phyloP scores from a whole-genome alignment of 2,329 filamentous ascomycete species.

The Colletotrichum sublineola region DNA sequence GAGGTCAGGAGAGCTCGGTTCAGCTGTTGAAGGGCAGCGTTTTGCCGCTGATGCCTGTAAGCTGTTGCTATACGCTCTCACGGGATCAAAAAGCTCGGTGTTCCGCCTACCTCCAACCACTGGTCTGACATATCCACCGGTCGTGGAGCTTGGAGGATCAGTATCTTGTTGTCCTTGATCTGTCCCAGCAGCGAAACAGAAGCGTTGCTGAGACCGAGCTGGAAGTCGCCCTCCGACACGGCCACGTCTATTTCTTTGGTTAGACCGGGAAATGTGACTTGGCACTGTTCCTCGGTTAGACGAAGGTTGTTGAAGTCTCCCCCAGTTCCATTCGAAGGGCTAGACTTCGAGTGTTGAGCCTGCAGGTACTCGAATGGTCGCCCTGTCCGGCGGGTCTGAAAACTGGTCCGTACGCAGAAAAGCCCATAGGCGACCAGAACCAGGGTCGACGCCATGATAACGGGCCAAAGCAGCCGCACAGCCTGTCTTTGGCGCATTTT shows the following conservation, averaged over 20 bases:
- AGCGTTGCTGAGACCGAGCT: slow-evolving; percentile 48
- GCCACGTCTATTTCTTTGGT: slow-evolving; percentile 61
- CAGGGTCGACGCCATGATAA: slow-evolving; percentile 8
- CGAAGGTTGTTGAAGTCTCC: slow-evolving; percentile 50
- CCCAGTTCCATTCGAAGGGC: neutral
- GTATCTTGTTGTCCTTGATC: slow-evolving; percentile 52
- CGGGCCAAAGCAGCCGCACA: slow-evolving; percentile 17
- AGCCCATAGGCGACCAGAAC: slow-evolving; percentile 14
- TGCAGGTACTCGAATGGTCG: neutral
- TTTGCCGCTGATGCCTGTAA: slow-evolving; percentile 55
- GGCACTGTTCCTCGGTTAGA: slow-evolving; percentile 60
- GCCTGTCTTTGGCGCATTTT: slow-evolving; percentile 28
- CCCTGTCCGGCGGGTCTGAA: neutral
- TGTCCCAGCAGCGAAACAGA: slow-evolving; percentile 55
- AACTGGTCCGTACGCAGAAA: neutral
- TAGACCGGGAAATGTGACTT: slow-evolving; percentile 59
- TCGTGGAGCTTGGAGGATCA: slow-evolving; percentile 59
- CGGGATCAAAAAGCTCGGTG: neutral
- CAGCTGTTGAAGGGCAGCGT: slow-evolving; percentile 66
- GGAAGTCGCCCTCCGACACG: slow-evolving; percentile 60
- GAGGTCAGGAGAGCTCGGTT: slow-evolving; percentile 65
- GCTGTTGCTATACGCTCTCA: slow-evolving; percentile 22
- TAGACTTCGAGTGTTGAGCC: neutral
- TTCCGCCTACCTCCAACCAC: slow-evolving; percentile 54
- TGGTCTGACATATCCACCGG: slow-evolving; percentile 56